phyloP scores from a whole-genome alignment of 176 grass and related monocot genomes.

The Aegilops umbellulata region DNA sequence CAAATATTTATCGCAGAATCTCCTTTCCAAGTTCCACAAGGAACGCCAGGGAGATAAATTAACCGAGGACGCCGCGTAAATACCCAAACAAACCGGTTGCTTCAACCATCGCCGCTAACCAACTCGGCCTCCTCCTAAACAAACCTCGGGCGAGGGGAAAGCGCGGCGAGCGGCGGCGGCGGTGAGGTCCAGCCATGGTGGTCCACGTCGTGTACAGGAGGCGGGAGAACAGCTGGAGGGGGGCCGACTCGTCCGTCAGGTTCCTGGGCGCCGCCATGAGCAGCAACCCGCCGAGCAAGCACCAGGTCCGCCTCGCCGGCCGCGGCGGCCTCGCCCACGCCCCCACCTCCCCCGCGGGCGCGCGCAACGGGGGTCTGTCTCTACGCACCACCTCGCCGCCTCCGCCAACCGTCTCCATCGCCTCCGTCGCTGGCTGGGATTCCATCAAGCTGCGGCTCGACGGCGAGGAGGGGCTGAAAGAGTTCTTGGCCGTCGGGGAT shows the following conservation, averaged over 20 bases:
- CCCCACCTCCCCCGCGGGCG: neutral
- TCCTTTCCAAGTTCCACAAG: neutral
- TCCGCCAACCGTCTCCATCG: conserved; percentile 13
- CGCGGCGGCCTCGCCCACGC: neutral
- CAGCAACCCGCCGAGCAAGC: conserved; percentile 21
- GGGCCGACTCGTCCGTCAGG: neutral
- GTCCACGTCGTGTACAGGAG: conserved; percentile 25
- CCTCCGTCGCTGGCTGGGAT: conserved; percentile 8
- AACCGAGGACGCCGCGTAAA: too few relatives aligned
- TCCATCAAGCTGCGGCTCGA: conserved; percentile 8
- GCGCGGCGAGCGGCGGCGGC: neutral
- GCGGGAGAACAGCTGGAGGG: conserved; percentile 3
- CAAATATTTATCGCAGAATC: neutral
- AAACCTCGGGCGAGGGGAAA: neutral
- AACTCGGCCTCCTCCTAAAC: neutral
- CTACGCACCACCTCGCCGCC: conserved; percentile 36
- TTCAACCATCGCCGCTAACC: neutral
- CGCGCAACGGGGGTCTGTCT: neutral
- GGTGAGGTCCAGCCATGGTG: conserved; percentile 15
- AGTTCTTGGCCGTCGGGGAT: conserved; percentile 18
- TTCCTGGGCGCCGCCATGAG: conserved; percentile 33
- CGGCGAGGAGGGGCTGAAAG: conserved; percentile 44
- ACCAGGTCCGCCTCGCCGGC: conserved; percentile 38
- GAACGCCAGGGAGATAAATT: neutral
- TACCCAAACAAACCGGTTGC: neutral